Evolutionary conservation across 129 eudicot species (phyloP), one percentile per base, ranked within the genome.

Genomic region (Lactuca saligna): DNA sequence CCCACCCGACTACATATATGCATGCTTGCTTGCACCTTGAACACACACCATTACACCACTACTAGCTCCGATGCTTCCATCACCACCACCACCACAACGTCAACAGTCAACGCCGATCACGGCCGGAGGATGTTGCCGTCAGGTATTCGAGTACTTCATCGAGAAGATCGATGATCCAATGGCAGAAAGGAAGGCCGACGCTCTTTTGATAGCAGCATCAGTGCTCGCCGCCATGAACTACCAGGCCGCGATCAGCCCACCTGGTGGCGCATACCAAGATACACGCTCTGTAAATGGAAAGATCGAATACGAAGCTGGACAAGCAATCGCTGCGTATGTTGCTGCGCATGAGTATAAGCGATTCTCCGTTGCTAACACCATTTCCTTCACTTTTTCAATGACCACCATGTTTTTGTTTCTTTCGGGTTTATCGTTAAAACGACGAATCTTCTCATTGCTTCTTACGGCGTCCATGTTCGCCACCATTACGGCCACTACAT

Each of bases 371-470:
- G 56, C 46, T 32, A 75, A 74, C 73, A 74, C 84, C 11, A 34
- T 80, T 3, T 73, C 77, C 0, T 70, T 82, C 62, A 68, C 71
- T 12, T 63, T 68, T 15, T 74, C 87, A 0, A 72, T 82, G 17
- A 82, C 75, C 73, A 79, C 71, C 4, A 78, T 82, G 46, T 31
- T 82, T 66, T 25, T 82, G 68, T 71, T 82, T n/a, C 78, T 74
- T 25, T 78, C 83, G 3, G 86, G 86, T 12, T 37, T 82, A 16
- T 78, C 82, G 3, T 37, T 70, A n/a, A 75, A 62, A 54, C 39
- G 75, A 11, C 51, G 71, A 31, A 34, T 70, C 2, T 50, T 65
- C 6, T 58, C 79, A 58, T 65, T 79, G 49, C 39, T 59, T 53
- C 63, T 80, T 48, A 75, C 60, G 71, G 74, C 17, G 4, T 42